Conservation (phyloP, 129 eudicot species). For the Flaveria trinervia region DNA sequence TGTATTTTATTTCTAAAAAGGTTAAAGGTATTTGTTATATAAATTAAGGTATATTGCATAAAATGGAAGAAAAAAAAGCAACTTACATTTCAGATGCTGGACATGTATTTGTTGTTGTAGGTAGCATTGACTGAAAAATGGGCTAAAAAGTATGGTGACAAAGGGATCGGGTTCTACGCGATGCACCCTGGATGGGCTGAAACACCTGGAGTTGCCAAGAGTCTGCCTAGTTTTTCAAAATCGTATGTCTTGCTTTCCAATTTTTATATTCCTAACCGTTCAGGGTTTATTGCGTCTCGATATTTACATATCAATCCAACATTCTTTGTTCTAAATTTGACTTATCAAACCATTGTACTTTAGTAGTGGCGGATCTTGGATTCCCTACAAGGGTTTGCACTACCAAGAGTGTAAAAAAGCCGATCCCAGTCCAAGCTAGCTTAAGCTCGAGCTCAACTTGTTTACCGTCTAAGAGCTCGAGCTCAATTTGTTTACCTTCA, state of each 20-base stretch:
- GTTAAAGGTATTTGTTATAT: too few species aligned
- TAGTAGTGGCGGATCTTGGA: background rate
- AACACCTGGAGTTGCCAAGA: slow-evolving; percentile 84
- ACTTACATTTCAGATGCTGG: background rate
- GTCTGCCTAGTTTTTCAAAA: slow-evolving; percentile 73
- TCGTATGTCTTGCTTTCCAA: slow-evolving; percentile 39
- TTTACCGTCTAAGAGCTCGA: background rate
- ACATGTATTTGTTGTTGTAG: slow-evolving; percentile 37
- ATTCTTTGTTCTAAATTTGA: background rate
- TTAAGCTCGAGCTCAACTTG: background rate
- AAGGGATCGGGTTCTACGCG: slow-evolving; percentile 80
- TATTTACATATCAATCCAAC: background rate
- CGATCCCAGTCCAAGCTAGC: background rate
- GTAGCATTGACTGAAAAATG: slow-evolving; percentile 94
- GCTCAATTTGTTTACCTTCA: background rate
- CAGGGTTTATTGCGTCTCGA: background rate
- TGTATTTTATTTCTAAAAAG: background rate
- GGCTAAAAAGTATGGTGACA: slow-evolving; percentile 62
- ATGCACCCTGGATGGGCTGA: slow-evolving; percentile 99
- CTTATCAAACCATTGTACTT: background rate
- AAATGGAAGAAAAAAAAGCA: background rate
- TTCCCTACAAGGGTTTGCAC: background rate
- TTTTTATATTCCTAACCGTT: background rate
- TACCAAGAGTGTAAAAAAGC: background rate
- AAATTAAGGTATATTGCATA: background rate